Conservation (phyloP, 2,329 filamentous ascomycete genomes). For the Zymoseptoria pseudotritici region DNA sequence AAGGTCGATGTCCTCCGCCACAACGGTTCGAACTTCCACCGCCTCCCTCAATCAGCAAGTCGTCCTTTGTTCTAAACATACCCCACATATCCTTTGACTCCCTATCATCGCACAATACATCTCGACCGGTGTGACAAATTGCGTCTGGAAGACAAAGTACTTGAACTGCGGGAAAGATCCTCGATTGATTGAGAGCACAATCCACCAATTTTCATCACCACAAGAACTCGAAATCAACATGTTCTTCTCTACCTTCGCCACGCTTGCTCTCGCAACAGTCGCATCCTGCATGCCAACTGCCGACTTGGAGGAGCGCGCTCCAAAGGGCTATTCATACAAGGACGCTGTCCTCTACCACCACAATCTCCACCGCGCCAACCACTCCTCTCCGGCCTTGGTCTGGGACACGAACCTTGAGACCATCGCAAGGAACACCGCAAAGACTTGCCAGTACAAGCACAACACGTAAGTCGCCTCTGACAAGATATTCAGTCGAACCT, state of each 20-base stretch:
- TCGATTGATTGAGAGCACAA: background rate
- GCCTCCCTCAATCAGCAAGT: background rate
- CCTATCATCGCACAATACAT: background rate
- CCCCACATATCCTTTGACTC: background rate
- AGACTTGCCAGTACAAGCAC: slow-evolving; percentile 64
- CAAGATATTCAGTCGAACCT: no score
- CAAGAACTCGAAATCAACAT: background rate
- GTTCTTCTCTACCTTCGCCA: background rate
- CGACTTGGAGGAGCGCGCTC: background rate
- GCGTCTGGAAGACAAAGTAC: background rate
- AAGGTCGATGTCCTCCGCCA: background rate
- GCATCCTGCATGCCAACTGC: background rate
- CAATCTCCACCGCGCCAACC: slow-evolving; percentile 12
- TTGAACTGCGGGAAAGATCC: background rate
- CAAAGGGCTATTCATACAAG: background rate
- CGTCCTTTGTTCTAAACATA: background rate
- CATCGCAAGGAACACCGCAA: slow-evolving; percentile 57
- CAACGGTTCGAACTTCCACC: background rate
- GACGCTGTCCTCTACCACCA: slow-evolving; percentile 8
- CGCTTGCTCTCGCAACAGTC: background rate
- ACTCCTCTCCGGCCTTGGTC: slow-evolving; percentile 39
- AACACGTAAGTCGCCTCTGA: slow-evolving; percentile 47
- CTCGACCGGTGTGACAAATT: background rate
- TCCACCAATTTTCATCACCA: background rate
- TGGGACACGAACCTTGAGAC: slow-evolving; percentile 61